A percentile compares a stretch with the other conserved stretches of the same genome.
Conservation (phyloP, 2,329 filamentous ascomycete genomes). For the Verticillium zaregamsianum region DNA sequence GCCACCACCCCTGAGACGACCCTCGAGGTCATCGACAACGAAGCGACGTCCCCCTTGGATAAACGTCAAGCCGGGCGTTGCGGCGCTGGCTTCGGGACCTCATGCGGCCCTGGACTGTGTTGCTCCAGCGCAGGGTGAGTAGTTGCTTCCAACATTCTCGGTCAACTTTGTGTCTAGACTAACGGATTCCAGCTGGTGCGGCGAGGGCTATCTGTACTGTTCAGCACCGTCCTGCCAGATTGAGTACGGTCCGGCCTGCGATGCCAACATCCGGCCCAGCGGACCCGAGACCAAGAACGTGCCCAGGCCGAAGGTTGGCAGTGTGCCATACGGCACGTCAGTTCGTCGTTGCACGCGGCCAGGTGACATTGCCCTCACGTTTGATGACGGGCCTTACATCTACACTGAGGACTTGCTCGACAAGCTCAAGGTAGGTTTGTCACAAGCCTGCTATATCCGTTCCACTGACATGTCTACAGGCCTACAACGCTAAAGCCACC, state of each 20-base stretch:
- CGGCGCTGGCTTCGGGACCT: conserved; percentile 28
- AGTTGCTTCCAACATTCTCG: neutral
- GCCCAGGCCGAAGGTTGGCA: conserved; percentile 47
- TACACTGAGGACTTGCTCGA: conserved; percentile 39
- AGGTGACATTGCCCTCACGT: conserved; percentile 48
- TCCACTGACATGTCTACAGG: conserved; percentile 13
- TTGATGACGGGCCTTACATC: conserved; percentile 40
- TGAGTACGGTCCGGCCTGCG: conserved; percentile 56
- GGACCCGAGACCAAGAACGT: conserved; percentile 52
- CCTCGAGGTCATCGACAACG: neutral
- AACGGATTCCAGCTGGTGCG: conserved; percentile 44
- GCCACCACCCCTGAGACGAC: neutral
- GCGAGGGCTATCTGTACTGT: conserved; percentile 51
- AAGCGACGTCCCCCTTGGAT: conserved; percentile 1
- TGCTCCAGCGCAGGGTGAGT: conserved; percentile 38
- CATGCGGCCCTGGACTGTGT: conserved; percentile 30
- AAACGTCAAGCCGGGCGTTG: conserved; percentile 41
- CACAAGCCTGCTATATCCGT: neutral
- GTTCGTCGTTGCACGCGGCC: conserved; percentile 53
- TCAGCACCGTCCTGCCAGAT: conserved; percentile 58
- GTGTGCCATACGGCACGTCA: conserved; percentile 49
- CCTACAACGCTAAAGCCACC: conserved; percentile 59
- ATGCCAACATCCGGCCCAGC: conserved; percentile 48
- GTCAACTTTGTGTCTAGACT: neutral
- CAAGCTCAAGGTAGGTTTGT: conserved; percentile 33